A percentile compares a stretch with the other conserved stretches of the same genome.
These are phyloP conservation scores for Epichloe scottii DNA, from an alignment of 2,329 filamentous ascomycete genomes.

Conservation along the genomic window DNA sequence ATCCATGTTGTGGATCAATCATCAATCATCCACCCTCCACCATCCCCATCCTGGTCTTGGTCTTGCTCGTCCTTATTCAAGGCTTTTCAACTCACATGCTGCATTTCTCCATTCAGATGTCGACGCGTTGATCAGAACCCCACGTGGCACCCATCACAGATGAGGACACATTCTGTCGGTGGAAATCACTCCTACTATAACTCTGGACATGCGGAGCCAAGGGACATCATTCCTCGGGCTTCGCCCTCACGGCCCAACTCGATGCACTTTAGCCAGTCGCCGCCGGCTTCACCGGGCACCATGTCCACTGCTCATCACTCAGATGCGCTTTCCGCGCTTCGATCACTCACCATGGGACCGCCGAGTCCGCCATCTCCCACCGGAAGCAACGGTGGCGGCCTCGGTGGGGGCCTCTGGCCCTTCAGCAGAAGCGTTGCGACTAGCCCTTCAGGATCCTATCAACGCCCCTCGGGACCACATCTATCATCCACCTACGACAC, in stretches of 20 bases:
- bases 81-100: too few relatives aligned
- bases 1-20: background rate
- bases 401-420: constrained; percentile 39
- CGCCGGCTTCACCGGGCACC: constrained; percentile 33
- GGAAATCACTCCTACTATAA: constrained; percentile 32
- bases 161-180: constrained; percentile 5
- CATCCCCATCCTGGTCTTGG: too few relatives aligned
- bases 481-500: constrained; percentile 42
- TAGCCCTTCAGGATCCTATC: constrained; percentile 42
- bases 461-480: constrained; percentile 24
- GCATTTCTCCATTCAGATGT: constrained; percentile 26
- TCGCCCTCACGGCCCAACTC: constrained; percentile 48
- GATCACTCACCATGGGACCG: constrained; percentile 40
- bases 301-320: constrained; percentile 16
- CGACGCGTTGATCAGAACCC: constrained; percentile 39
- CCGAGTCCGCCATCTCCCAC: constrained; percentile 44
- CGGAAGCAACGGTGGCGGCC: constrained; percentile 25
- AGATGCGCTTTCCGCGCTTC: constrained; percentile 41
- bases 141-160: constrained; percentile 14
- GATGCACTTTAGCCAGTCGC: constrained; percentile 38
- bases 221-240: constrained; percentile 51
- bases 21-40: too few relatives aligned
- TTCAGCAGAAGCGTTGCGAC: constrained; percentile 38
- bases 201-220: constrained; percentile 36
- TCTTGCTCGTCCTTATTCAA: too few relatives aligned